phyloP scores from a whole-genome alignment of 768 basidiomycete species.

The Hydnomerulius pinastri region DNA sequence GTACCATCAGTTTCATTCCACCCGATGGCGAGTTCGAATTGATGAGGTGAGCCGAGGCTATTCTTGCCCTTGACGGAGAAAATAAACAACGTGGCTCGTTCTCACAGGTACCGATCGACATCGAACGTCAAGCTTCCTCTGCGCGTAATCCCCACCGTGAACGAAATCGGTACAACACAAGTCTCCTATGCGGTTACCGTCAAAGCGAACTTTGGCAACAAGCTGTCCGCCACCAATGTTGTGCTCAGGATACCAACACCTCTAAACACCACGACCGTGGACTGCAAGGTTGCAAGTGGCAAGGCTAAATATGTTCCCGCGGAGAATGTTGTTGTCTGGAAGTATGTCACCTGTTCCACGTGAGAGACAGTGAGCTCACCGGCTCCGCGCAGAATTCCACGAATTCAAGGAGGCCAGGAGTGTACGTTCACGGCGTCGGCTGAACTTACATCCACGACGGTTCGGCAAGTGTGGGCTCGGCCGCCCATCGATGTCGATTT shows the following conservation, averaged over 20 bases:
- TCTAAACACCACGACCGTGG: conserved; percentile 88
- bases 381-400: conserved; percentile 67
- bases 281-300: conserved; percentile 87
- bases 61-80: conserved; percentile 1
- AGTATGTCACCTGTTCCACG: conserved; percentile 56
- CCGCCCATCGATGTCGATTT: conserved; percentile 99
- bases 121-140: conserved; percentile 95
- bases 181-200: conserved; percentile 90
- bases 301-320: conserved; percentile 98
- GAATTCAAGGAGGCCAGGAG: conserved; percentile 92
- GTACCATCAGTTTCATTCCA: conserved; percentile 96
- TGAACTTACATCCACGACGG: conserved; percentile 82
- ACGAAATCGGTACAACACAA: conserved; percentile 87
- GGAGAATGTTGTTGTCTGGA: conserved; percentile 97
- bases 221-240: conserved; percentile 91
- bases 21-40: conserved; percentile 99
- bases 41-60: conserved; percentile 68
- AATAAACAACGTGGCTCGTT: neutral
- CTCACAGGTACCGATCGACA: conserved; percentile 86
- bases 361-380: conserved; percentile 6
- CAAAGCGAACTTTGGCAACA: conserved; percentile 87
- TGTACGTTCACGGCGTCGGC: conserved; percentile 83
- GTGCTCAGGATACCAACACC: conserved; percentile 95
- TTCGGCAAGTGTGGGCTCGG: conserved; percentile 94
- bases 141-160: conserved; percentile 85